Percentiles rank a stretch among this genome's conserved stretches.
phyloP scores from a whole-genome alignment of 768 basidiomycete genomes.

The Leccinum boreale region DNA sequence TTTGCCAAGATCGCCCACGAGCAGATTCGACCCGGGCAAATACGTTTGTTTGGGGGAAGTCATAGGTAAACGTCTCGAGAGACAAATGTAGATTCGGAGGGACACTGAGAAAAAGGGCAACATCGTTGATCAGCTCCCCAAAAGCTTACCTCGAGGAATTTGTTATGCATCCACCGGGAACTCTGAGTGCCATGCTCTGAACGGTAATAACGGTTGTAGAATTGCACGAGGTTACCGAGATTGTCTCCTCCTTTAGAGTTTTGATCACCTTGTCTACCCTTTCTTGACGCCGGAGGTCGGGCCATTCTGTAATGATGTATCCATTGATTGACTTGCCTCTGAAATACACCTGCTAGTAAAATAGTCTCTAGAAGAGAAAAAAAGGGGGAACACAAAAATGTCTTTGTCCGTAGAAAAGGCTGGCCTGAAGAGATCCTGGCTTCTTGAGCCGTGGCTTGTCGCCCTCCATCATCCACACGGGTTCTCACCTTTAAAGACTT shows the following conservation, averaged over 20 bases:
- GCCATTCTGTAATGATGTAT: conserved; percentile 10
- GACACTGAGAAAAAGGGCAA: background rate
- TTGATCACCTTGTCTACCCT: conserved; percentile 5
- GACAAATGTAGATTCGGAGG: conserved; percentile 11
- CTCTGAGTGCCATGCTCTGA: conserved; percentile 38
- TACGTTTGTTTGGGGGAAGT: conserved; percentile 16
- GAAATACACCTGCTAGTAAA: background rate
- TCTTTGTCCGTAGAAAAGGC: background rate
- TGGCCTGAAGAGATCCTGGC: background rate
- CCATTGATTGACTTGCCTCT: background rate
- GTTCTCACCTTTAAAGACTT: conserved; percentile 7
- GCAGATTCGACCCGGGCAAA: conserved; percentile 24
- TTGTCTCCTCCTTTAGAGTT: conserved; percentile 12
- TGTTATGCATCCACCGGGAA: conserved; percentile 37
- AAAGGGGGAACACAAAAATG: background rate
- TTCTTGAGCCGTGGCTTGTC: conserved; percentile 13
- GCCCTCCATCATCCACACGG: conserved; percentile 16
- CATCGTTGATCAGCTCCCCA: background rate
- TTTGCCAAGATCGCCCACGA: background rate
- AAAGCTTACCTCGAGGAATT: background rate
- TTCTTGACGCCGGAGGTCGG: conserved; percentile 13
- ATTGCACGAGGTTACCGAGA: conserved; percentile 35
- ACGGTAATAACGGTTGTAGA: conserved; percentile 30
- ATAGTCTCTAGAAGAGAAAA: background rate
- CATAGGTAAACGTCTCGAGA: conserved; percentile 19